A percentile compares a stretch with the other conserved stretches of the same genome.
phyloP scores from a whole-genome alignment of 257 asterid genomes.

The Nicotiana benthamiana region DNA sequence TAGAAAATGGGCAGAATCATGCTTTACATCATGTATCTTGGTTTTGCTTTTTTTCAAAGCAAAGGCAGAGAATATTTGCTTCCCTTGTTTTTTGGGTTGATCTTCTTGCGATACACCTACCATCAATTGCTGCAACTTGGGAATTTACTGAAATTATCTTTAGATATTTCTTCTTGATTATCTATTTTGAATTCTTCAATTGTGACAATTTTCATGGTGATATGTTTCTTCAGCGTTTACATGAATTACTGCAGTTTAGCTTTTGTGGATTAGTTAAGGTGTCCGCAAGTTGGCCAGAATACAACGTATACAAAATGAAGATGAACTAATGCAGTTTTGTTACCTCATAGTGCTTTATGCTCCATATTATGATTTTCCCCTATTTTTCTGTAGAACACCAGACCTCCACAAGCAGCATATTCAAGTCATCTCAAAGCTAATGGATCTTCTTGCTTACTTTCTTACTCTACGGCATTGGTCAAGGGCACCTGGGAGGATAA shows the following conservation, averaged over 20 bases:
- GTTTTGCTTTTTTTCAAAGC: neutral
- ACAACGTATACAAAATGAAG: neutral
- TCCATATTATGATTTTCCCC: neutral
- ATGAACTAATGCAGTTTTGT: neutral
- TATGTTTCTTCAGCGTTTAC: neutral
- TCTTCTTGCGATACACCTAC: neutral
- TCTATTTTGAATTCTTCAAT: neutral
- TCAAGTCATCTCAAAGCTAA: slow-evolving; percentile 13
- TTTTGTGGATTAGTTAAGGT: neutral
- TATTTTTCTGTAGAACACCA: slow-evolving; percentile 15
- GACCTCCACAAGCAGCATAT: slow-evolving; percentile 5
- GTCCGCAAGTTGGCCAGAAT: neutral
- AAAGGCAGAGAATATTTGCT: neutral
- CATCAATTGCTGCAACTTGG: neutral
- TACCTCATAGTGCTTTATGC: neutral
- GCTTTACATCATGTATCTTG: neutral
- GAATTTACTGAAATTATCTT: neutral
- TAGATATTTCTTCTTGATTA: neutral
- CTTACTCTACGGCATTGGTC: slow-evolving; percentile 4
- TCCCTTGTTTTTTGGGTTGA: neutral
- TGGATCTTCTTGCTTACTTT: slow-evolving; percentile 7
- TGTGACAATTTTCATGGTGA: neutral
- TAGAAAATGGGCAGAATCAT: neutral
- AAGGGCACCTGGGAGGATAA: slow-evolving; percentile 19
- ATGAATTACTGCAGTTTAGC: neutral